Evolutionary conservation across 1,139 yeast genomes (phyloP).

Genomic region (Tardiomyces depauwii): DNA sequence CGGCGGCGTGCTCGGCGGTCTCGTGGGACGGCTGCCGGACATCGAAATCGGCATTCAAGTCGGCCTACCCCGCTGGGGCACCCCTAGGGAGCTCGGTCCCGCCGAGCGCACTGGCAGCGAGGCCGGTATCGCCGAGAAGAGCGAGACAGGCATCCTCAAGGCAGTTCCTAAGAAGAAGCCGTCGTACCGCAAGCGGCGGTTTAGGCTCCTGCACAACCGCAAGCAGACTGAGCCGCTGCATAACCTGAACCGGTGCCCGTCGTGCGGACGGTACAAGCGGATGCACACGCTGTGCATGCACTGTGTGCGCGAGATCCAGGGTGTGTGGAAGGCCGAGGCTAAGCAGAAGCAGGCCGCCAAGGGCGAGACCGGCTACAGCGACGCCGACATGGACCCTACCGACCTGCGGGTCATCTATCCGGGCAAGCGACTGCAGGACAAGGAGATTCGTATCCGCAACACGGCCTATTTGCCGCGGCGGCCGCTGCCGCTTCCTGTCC

Average conservation of each 20-base stretch:
- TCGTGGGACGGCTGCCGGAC: not conserved
- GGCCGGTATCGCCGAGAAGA: not conserved
- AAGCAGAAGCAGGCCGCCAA: constrained; percentile 10
- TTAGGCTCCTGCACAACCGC: constrained; percentile 69
- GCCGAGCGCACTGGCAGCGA: not conserved
- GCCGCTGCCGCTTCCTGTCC: constrained; percentile 43
- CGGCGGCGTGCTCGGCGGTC: not conserved
- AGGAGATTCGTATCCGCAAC: constrained; percentile 38
- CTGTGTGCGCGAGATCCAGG: constrained; percentile 73
- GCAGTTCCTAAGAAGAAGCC: constrained; percentile 94
- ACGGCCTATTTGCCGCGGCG: constrained; percentile 60
- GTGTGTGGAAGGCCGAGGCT: constrained; percentile 50
- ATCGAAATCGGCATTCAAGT: not conserved
- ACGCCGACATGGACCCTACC: constrained; percentile 48
- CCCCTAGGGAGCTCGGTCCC: not conserved
- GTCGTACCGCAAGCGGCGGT: constrained; percentile 78
- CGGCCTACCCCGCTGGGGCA: not conserved
- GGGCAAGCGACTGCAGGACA: constrained; percentile 35
- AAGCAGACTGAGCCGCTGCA: constrained; percentile 69
- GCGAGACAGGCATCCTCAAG: constrained; percentile 38
- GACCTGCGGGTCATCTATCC: constrained; percentile 55
- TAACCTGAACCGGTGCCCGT: constrained; percentile 81
- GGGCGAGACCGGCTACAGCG: constrained; percentile 26
- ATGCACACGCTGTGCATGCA: constrained; percentile 88
- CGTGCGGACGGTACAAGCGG: constrained; percentile 88